Evolutionary conservation across 805 yeast genomes (phyloP).

Genomic region (Spathaspora sp.): DNA sequence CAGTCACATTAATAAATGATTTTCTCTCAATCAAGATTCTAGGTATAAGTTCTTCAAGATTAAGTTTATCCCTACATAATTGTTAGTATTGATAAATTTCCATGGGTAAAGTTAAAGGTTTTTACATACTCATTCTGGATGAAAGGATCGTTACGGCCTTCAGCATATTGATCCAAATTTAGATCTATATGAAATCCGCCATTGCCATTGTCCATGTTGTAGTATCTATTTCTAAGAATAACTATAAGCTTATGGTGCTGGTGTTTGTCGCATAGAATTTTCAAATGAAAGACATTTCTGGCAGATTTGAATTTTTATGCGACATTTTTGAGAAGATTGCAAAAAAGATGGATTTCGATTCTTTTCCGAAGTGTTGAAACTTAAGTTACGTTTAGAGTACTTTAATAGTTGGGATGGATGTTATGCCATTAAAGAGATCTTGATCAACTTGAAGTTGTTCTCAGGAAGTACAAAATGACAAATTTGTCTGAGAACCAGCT

Average conservation of each 20-base stretch:
- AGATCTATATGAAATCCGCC: conserved; percentile 16
- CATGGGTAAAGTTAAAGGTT: neutral
- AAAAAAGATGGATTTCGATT: too few relatives aligned
- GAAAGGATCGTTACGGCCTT: conserved; percentile 32
- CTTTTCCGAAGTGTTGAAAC: too few relatives aligned
- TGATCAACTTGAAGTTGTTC: too few relatives aligned
- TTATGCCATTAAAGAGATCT: too few relatives aligned
- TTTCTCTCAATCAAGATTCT: conserved; percentile 57
- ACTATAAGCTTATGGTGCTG: neutral
- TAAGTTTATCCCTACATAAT: conserved; percentile 31
- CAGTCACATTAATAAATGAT: conserved; percentile 56
- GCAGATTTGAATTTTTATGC: too few relatives aligned
- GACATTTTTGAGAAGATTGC: too few relatives aligned
- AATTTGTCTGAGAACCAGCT: too few relatives aligned
- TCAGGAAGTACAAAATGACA: too few relatives aligned
- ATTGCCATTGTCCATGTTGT: neutral
- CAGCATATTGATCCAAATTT: conserved; percentile 22
- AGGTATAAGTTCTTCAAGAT: conserved; percentile 55
- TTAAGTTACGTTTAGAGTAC: too few relatives aligned
- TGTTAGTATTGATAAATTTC: neutral
- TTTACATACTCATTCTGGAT: conserved; percentile 36
- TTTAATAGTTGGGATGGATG: too few relatives aligned
- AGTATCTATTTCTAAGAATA: neutral
- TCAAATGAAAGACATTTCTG: too few relatives aligned
- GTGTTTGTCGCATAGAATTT: too few relatives aligned